Conservation (phyloP, 768 basidiomycete species). For the Suillus subluteus region DNA sequence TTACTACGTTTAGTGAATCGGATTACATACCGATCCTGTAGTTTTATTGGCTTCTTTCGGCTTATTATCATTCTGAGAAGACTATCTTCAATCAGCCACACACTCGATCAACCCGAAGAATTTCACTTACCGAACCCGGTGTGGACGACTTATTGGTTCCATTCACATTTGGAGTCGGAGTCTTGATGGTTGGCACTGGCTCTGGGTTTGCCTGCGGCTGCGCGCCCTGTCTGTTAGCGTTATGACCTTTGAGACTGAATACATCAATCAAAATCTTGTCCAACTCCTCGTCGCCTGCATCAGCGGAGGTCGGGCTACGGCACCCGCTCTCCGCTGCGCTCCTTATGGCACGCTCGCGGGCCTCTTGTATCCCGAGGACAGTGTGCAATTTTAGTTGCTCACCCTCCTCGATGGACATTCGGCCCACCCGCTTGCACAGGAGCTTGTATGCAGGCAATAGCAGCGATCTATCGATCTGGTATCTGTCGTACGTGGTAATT, state of each 20-base stretch:
- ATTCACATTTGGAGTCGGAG: not conserved
- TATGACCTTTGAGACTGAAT: slow-evolving; percentile 28
- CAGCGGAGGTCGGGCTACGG: slow-evolving; percentile 32
- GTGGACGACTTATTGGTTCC: not conserved
- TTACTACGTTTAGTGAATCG: not conserved
- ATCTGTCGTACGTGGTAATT: slow-evolving; percentile 58
- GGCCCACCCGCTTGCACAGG: slow-evolving; percentile 53
- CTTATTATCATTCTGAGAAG: not conserved
- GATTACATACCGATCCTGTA: not conserved
- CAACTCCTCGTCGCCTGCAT: slow-evolving; percentile 31
- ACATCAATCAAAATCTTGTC: slow-evolving; percentile 33
- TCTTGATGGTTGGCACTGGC: not conserved
- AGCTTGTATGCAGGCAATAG: slow-evolving; percentile 57
- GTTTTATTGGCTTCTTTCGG: not conserved
- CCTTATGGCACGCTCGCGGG: slow-evolving; percentile 49
- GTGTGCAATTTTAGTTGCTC: slow-evolving; percentile 58
- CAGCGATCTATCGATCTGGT: slow-evolving; percentile 49
- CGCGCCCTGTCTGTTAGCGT: not conserved
- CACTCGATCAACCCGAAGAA: too few species aligned
- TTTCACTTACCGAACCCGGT: not conserved
- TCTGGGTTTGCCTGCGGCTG: not conserved
- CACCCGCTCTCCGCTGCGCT: slow-evolving; percentile 36
- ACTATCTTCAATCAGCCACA: not conserved
- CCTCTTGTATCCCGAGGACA: slow-evolving; percentile 51
- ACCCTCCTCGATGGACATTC: slow-evolving; percentile 60